phyloP scores from a whole-genome alignment of 2,329 filamentous ascomycete genomes.

The Apiospora phragmitis region DNA sequence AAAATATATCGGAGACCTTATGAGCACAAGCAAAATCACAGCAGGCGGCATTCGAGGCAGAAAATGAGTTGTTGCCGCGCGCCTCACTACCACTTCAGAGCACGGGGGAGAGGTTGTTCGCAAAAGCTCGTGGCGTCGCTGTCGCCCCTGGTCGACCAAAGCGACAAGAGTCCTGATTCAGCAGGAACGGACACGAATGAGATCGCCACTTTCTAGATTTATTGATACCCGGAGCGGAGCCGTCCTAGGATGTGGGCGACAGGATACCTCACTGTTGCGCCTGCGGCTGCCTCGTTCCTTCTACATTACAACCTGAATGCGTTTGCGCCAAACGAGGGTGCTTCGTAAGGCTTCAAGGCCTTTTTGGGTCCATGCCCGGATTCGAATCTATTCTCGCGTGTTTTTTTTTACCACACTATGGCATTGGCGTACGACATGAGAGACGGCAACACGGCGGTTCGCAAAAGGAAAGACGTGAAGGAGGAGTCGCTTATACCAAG shows the following conservation, averaged over 20 bases:
- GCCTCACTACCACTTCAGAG: neutral
- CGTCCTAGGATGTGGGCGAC: neutral
- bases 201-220: neutral
- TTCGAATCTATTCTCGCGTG: neutral
- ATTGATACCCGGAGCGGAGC: neutral
- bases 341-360: neutral
- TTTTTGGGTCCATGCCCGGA: neutral
- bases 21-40: conserved; percentile 79
- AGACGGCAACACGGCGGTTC: neutral
- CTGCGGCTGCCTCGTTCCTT: neutral
- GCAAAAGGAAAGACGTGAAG: conserved; percentile 6
- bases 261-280: neutral
- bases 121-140: neutral
- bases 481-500: conserved; percentile 9
- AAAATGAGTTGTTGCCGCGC: conserved; percentile 45
- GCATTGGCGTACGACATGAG: conserved; percentile 9
- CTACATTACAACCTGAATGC: neutral
- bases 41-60: conserved; percentile 53
- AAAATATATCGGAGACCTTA: conserved; percentile 96
- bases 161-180: neutral
- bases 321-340: neutral
- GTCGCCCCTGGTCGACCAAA: neutral
- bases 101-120: neutral
- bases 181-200: neutral
- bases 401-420: conserved; percentile 9